phyloP scores from a whole-genome alignment of 2,329 filamentous ascomycete species.

The Ophiostoma himal-ulmi region DNA sequence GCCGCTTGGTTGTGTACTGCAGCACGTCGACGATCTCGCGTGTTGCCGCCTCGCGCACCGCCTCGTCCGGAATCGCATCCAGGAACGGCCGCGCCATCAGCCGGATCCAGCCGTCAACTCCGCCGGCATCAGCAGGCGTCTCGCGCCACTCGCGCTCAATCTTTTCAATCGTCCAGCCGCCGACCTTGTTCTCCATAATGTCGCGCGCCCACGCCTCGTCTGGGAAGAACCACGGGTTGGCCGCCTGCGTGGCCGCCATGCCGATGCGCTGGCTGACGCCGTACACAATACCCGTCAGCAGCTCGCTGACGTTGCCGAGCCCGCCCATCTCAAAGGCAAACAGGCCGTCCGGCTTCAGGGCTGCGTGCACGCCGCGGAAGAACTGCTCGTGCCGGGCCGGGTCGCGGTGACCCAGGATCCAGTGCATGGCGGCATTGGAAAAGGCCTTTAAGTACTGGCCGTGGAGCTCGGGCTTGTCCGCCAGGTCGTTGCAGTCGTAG shows the following conservation, averaged over 20 bases:
- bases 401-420: slow-evolving; percentile 49
- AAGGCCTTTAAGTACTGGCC: slow-evolving; percentile 51
- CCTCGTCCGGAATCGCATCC: slow-evolving; percentile 42
- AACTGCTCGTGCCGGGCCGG: slow-evolving; percentile 42
- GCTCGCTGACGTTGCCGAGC: slow-evolving; percentile 60
- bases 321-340: slow-evolving; percentile 70
- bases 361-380: slow-evolving; percentile 47
- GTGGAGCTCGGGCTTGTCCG: slow-evolving; percentile 33
- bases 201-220: slow-evolving; percentile 53
- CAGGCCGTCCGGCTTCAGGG: slow-evolving; percentile 49
- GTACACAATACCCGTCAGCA: slow-evolving; percentile 52
- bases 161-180: slow-evolving; percentile 45
- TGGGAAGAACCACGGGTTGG: slow-evolving; percentile 67
- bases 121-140: slow-evolving; percentile 52
- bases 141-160: slow-evolving; percentile 60
- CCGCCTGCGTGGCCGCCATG: slow-evolving; percentile 42
- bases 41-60: slow-evolving; percentile 47
- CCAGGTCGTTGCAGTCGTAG: slow-evolving; percentile 42
- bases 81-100: slow-evolving; percentile 58
- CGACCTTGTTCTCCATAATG: slow-evolving; percentile 39
- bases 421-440: slow-evolving; percentile 62
- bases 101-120: slow-evolving; percentile 60
- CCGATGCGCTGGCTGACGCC: slow-evolving; percentile 49
- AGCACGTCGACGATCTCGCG: slow-evolving; percentile 51
- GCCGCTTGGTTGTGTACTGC: slow-evolving; percentile 48